These are phyloP conservation scores for Microcyclospora pomicola DNA, from an alignment of 2,329 filamentous ascomycete species.

Conservation along the genomic window DNA sequence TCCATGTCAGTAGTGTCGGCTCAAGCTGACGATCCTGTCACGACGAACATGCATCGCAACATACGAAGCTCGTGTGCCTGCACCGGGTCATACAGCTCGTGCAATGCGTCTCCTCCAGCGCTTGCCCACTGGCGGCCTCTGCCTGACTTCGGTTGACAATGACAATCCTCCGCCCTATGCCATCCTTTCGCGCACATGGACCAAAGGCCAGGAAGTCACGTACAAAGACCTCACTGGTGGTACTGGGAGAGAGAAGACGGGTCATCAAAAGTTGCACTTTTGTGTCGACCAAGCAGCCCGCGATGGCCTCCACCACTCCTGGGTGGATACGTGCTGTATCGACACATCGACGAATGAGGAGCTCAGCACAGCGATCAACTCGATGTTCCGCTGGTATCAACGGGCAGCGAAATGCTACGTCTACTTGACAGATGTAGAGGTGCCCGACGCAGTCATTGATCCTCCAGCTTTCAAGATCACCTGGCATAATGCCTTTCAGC, in stretches of 20 bases:
- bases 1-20: too few relatives aligned
- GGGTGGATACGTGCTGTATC: slow-evolving; percentile 15
- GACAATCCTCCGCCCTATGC: slow-evolving; percentile 14
- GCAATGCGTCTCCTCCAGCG: too few relatives aligned
- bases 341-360: slow-evolving; percentile 8
- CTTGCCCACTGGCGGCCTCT: too few relatives aligned
- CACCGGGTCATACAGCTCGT: too few relatives aligned
- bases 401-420: slow-evolving; percentile 8
- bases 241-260: neutral
- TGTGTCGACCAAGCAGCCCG: slow-evolving; percentile 9
- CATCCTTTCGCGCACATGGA: slow-evolving; percentile 25
- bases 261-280: slow-evolving; percentile 9
- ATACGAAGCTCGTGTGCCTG: too few relatives aligned
- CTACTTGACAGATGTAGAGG: slow-evolving; percentile 5
- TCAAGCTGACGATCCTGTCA: too few relatives aligned
- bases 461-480: neutral
- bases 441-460: neutral
- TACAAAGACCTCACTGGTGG: slow-evolving; percentile 5
- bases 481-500: slow-evolving; percentile 1
- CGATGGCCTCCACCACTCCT: slow-evolving; percentile 10
- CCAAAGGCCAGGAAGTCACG: slow-evolving; percentile 15
- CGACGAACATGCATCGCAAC: too few relatives aligned
- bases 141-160: neutral
- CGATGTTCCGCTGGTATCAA: slow-evolving; percentile 13
- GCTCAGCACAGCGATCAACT: slow-evolving; percentile 8